Percentiles rank a stretch among this genome's conserved stretches.
These are phyloP conservation scores for Yarrowia galli DNA, from an alignment of 1,139 yeast species.

Conservation along the genomic window DNA sequence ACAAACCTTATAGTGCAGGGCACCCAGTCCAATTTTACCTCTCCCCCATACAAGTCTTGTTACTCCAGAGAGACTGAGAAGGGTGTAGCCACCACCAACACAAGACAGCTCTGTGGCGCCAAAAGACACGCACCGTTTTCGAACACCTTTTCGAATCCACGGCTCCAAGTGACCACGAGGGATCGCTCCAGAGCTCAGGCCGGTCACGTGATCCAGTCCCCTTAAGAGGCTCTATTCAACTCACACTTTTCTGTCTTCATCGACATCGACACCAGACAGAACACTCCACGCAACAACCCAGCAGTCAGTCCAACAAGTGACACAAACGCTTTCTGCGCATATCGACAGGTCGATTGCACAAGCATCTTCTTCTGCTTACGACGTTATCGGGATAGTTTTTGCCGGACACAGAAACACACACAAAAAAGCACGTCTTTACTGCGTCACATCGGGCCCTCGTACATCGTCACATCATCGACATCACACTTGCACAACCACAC, in stretches of 20 bases:
- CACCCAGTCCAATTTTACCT: constrained; percentile 17
- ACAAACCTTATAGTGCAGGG: constrained; percentile 20
- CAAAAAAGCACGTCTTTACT: too few relatives aligned
- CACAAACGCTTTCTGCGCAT: background rate
- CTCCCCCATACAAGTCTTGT: background rate
- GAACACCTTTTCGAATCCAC: background rate
- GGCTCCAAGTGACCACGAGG: too few relatives aligned
- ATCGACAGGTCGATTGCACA: constrained; percentile 1
- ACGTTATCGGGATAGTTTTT: background rate
- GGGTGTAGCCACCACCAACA: constrained; percentile 4
- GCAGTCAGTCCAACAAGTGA: too few relatives aligned
- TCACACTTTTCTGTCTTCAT: too few relatives aligned
- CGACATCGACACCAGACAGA: too few relatives aligned
- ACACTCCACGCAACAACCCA: too few relatives aligned
- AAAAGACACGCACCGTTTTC: background rate
- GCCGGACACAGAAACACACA: too few relatives aligned
- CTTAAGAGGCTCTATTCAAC: too few relatives aligned
- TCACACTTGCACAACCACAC: background rate
- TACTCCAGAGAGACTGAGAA: too few relatives aligned
- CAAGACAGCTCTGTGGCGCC: background rate
- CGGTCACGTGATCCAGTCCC: too few relatives aligned
- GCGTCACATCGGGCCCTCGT: too few relatives aligned
- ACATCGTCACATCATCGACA: background rate
- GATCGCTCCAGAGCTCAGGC: too few relatives aligned
- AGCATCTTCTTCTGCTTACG: background rate